These are phyloP conservation scores for Saturnispora sekii DNA, from an alignment of 805 yeast species.

Conservation along the genomic window DNA sequence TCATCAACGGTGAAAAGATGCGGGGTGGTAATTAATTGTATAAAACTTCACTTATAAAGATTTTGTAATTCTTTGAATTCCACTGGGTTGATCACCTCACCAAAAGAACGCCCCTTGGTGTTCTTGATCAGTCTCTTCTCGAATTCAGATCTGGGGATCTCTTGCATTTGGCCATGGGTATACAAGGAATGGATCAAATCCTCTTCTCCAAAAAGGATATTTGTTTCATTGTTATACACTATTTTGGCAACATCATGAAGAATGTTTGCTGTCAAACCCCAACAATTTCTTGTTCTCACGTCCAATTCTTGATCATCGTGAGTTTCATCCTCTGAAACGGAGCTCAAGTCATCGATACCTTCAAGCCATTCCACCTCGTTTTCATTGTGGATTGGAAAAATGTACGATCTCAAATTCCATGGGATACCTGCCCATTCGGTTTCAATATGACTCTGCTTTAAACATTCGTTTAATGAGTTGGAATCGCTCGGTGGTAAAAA, in stretches of 20 bases:
- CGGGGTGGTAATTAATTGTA: constrained; percentile 36
- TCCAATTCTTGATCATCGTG: constrained; percentile 30
- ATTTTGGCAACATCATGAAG: constrained; percentile 60
- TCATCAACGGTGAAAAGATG: constrained; percentile 64
- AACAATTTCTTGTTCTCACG: constrained; percentile 51
- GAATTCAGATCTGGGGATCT: constrained; percentile 38
- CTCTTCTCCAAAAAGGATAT: constrained; percentile 46
- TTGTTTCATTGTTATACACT: constrained; percentile 30
- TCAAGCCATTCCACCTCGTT: constrained; percentile 57
- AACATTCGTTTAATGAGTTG: constrained; percentile 24
- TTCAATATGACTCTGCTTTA: constrained; percentile 26
- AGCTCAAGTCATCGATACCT: constrained; percentile 48
- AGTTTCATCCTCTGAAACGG: constrained; percentile 40
- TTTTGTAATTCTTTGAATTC: constrained; percentile 35
- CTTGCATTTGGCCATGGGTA: constrained; percentile 43
- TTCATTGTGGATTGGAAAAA: constrained; percentile 45
- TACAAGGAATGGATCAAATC: constrained; percentile 47
- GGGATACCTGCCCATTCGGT: constrained; percentile 65
- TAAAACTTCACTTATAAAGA: constrained; percentile 25
- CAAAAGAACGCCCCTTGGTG: constrained; percentile 33
- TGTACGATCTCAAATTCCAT: constrained; percentile 54
- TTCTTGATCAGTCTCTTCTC: constrained; percentile 44
- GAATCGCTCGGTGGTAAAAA: constrained; percentile 32
- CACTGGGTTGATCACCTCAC: constrained; percentile 34
- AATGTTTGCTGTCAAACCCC: constrained; percentile 80